A percentile compares a stretch with the other conserved stretches of the same genome.
These are phyloP conservation scores for Lodderomyces parapsilosis DNA, from an alignment of 1,139 yeast species.

Conservation along the genomic window DNA sequence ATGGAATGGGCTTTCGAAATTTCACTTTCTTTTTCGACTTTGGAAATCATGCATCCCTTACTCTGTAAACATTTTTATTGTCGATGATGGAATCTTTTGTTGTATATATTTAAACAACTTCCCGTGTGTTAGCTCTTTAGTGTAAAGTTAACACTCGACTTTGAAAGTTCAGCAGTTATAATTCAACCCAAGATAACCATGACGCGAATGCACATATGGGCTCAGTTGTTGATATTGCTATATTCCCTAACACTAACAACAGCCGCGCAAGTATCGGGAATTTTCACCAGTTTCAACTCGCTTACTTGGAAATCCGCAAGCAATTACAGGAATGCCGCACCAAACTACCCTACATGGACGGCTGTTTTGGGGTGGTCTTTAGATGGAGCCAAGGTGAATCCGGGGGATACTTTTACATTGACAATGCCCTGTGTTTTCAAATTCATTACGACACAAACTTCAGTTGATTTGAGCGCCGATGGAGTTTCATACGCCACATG, in stretches of 20 bases:
- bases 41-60: too few relatives aligned
- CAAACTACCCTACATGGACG: slow-evolving; percentile 23
- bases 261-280: slow-evolving; percentile 7
- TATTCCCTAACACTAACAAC: slow-evolving; percentile 18
- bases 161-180: too few relatives aligned
- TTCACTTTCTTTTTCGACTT: too few relatives aligned
- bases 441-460: slow-evolving; percentile 17
- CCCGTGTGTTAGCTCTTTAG: too few relatives aligned
- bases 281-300: slow-evolving; percentile 12
- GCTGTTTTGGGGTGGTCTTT: slow-evolving; percentile 25
- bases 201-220: background rate
- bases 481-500: slow-evolving; percentile 30
- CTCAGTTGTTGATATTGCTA: background rate
- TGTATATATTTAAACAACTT: too few relatives aligned
- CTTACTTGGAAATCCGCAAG: slow-evolving; percentile 10
- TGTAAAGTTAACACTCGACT: too few relatives aligned
- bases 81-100: too few relatives aligned
- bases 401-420: slow-evolving; percentile 29
- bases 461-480: slow-evolving; percentile 19
- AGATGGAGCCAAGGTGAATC: slow-evolving; percentile 15
- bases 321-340: slow-evolving; percentile 9
- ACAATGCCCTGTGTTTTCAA: slow-evolving; percentile 26
- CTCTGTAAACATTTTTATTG: too few relatives aligned
- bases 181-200: too few relatives aligned
- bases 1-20: too few relatives aligned